Percentiles rank a stretch among this genome's conserved stretches.
phyloP scores from a whole-genome alignment of 306 rosid genomes.

The Cucurbita argyrosperma region DNA sequence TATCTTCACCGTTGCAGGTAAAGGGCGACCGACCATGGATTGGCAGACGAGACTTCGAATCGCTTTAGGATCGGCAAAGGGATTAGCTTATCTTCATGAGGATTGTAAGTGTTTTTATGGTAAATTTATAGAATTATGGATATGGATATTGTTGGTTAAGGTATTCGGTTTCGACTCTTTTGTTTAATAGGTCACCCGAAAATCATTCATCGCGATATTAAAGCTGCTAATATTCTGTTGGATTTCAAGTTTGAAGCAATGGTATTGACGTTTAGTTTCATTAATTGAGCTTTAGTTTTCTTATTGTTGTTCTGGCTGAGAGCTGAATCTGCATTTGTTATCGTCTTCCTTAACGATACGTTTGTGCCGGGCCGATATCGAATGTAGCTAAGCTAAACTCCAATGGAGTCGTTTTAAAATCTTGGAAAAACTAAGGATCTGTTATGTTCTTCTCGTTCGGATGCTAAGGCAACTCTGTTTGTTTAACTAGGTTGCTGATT shows the following conservation, averaged over 20 bases:
- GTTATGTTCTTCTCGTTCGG: background rate
- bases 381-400: background rate
- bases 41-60: constrained; percentile 65
- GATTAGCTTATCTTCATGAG: constrained; percentile 91
- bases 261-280: constrained; percentile 22
- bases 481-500: constrained; percentile 70
- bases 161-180: background rate
- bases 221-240: constrained; percentile 68
- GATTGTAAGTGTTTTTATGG: constrained; percentile 47
- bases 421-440: background rate
- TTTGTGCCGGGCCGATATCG: background rate
- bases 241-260: constrained; percentile 92
- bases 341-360: background rate
- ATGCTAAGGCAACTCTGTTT: background rate
- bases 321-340: background rate
- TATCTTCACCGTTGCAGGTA: constrained; percentile 25
- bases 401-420: background rate
- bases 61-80: constrained; percentile 92
- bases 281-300: background rate
- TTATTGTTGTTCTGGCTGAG: background rate
- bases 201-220: constrained; percentile 94
- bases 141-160: background rate
- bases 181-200: constrained; percentile 72
- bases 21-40: constrained; percentile 78
- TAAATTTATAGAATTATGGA: background rate